Evolutionary conservation across 805 yeast species (phyloP), one percentile per base, ranked within the genome.

Genomic region (Vanderwaltozyma polyspora): DNA sequence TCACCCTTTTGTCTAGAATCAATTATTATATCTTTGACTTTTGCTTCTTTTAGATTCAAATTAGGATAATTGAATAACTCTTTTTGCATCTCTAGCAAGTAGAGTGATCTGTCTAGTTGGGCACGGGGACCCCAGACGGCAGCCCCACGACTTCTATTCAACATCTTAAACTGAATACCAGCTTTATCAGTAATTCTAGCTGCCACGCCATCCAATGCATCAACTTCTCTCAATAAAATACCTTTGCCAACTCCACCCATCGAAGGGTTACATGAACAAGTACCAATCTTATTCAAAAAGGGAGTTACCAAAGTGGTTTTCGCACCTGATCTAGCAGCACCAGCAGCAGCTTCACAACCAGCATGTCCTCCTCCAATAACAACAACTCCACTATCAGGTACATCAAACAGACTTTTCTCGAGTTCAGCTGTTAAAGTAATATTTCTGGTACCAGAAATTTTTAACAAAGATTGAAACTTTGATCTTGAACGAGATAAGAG

Each of bases 211-310:
- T 89, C 99, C 29, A 91, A 62, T 0, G 99, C 97, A 63, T 91
- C 99, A 11, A 91, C 85, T 60, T 91, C 99, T 44, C 84, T 71
- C 25, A 91, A 62, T 28, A 91, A 62, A 0, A 95, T 89, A 12
- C 98, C 99, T 52, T 91, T 91, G 1, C 98, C 99, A 36, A 91
- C 87, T 41, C 99, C 99, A 25, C 98, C 99, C 79, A 86, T 83
- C 28, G 83, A 86, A 8, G 99, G 99, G 54, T 91, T 91, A 57
- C 99, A 91, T 1, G 95, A 85, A 15, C 96, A 91, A 0, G 93
- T 81, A 0, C 99, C 99, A 11, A 91, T 76, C 50, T 84, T 82
- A 19, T 65, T 53, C 23, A 74, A 50, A 30, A 66, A 70, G 2
- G 95, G 97, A 0, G 98, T 87, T 2, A 91, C 66, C 19, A 91